Evolutionary conservation across 1,284 basidiomycete species (phyloP).

Genomic region (Ganoderma meredithae): DNA sequence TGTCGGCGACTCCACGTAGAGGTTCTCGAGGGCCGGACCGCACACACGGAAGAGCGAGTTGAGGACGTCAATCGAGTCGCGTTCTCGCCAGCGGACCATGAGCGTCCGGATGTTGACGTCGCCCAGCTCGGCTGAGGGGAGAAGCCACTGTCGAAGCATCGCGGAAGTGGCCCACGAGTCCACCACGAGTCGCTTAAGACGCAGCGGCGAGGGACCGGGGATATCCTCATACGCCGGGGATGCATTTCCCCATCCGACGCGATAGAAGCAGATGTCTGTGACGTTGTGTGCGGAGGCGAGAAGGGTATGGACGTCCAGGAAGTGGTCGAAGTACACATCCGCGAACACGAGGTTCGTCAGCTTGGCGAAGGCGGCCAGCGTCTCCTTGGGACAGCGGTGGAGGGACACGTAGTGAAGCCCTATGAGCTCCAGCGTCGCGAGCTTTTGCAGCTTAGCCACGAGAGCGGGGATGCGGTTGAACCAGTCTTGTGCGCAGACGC

Average conservation of each 20-base stretch:
- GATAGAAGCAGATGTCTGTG: conserved; percentile 27
- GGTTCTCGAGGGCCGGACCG: conserved; percentile 26
- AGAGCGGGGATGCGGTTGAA: conserved; percentile 27
- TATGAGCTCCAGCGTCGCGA: conserved; percentile 30
- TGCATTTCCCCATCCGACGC: conserved; percentile 29
- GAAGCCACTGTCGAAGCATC: conserved; percentile 29
- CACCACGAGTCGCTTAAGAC: conserved; percentile 28
- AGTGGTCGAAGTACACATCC: conserved; percentile 34
- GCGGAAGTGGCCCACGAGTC: conserved; percentile 30
- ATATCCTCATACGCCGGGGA: conserved; percentile 14
- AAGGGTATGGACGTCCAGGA: conserved; percentile 27
- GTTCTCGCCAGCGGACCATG: conserved; percentile 32
- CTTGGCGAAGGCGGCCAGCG: conserved; percentile 22
- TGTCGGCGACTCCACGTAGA: conserved; percentile 31
- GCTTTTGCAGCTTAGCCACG: conserved; percentile 21
- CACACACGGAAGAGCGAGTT: conserved; percentile 29
- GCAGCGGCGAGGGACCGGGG: conserved; percentile 9
- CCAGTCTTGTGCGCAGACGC: conserved; percentile 29
- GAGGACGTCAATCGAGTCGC: conserved; percentile 26
- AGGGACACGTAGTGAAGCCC: conserved; percentile 31
- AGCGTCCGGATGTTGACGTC: conserved; percentile 25
- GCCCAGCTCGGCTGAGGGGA: conserved; percentile 22
- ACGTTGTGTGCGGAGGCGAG: conserved; percentile 27
- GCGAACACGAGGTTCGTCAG: conserved; percentile 29
- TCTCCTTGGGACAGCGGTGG: conserved; percentile 18